These are phyloP conservation scores for Cercospora sesami DNA, from an alignment of 2,329 filamentous ascomycete species.

Conservation along the genomic window DNA sequence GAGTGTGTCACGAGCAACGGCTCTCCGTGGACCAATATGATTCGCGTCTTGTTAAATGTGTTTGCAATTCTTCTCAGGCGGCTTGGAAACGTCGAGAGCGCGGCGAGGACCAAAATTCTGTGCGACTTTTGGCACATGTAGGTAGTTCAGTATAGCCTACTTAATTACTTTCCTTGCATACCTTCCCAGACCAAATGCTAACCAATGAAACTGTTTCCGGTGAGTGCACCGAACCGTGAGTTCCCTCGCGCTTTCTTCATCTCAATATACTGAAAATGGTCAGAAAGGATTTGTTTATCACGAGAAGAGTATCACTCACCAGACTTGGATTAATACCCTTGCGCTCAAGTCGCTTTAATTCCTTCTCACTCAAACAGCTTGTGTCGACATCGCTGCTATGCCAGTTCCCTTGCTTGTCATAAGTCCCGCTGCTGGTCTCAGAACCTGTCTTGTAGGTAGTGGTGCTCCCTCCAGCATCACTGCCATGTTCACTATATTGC, in stretches of 20 bases:
- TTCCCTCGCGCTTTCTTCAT: constrained; percentile 48
- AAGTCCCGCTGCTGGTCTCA: constrained; percentile 16
- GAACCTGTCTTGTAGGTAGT: constrained; percentile 31
- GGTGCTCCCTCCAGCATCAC: constrained; percentile 24
- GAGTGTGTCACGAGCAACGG: too few relatives aligned
- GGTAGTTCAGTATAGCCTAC: background rate
- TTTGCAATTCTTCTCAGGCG: too few relatives aligned
- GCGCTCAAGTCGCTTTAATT: constrained; percentile 47
- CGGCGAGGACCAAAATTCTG: background rate
- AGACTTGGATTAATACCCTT: constrained; percentile 47
- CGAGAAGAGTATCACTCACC: background rate
- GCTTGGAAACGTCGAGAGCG: too few relatives aligned
- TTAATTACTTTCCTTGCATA: background rate
- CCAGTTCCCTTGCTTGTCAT: constrained; percentile 37
- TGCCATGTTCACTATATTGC: constrained; percentile 37
- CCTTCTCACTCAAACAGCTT: constrained; percentile 42
- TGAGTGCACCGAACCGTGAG: constrained; percentile 32
- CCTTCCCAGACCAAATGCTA: background rate
- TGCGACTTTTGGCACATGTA: background rate
- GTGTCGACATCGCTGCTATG: constrained; percentile 44
- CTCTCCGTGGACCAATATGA: too few relatives aligned
- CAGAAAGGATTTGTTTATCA: background rate
- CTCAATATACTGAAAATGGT: constrained; percentile 46
- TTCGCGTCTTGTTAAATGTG: too few relatives aligned
- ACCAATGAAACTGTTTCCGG: constrained; percentile 30